Conservation (phyloP, 257 asterid genomes). For the Oldenlandia corymbosa region DNA sequence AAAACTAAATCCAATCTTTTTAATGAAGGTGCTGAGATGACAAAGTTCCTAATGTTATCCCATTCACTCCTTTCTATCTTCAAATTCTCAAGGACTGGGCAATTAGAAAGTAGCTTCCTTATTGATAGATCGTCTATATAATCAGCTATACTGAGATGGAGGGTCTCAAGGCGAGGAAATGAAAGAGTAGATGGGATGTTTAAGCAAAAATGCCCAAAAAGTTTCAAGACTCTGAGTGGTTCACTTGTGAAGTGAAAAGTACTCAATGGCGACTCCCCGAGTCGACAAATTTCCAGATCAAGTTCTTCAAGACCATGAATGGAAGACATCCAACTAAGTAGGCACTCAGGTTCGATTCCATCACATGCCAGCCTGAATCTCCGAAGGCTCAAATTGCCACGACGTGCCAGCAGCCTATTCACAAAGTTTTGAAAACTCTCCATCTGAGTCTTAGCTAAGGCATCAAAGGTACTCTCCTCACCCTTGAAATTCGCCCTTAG, state of each 20-base stretch:
- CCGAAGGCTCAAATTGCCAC: background rate
- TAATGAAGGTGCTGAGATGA: slow-evolving; percentile 5
- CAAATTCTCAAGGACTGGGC: slow-evolving; percentile 9
- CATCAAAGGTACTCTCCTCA: background rate
- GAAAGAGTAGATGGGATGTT: background rate
- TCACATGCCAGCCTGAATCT: slow-evolving; percentile 12
- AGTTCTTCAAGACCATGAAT: background rate
- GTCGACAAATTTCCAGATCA: background rate
- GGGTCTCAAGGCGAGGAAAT: slow-evolving; percentile 1
- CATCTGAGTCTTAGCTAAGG: no score
- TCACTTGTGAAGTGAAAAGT: background rate
- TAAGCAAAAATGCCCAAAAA: background rate
- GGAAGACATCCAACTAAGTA: background rate
- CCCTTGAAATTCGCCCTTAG: background rate
- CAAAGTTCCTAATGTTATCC: slow-evolving; percentile 3
- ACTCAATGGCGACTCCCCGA: background rate
- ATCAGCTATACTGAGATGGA: background rate
- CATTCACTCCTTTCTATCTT: background rate
- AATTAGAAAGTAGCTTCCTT: background rate
- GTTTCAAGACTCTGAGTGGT: slow-evolving; percentile 5
- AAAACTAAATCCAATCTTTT: slow-evolving; percentile 5
- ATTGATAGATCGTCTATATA: background rate
- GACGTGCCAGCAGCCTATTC: background rate
- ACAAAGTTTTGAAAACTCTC: background rate
- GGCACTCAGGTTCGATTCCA: background rate